Evolutionary conservation across 768 basidiomycete genomes (phyloP).

Genomic region (Mycena latifolia): DNA sequence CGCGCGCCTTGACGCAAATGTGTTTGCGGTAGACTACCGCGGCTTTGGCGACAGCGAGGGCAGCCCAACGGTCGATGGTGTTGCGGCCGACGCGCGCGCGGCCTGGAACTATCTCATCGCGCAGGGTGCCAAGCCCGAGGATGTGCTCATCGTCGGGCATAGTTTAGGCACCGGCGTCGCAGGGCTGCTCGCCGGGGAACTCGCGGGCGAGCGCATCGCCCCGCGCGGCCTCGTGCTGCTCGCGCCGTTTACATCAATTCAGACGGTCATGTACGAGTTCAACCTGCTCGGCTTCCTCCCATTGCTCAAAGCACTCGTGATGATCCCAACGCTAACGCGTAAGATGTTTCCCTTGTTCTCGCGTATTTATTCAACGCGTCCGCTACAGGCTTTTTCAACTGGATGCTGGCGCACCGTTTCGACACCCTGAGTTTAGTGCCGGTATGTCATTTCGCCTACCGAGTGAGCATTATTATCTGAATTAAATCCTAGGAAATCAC

Average conservation of each 20-base stretch:
- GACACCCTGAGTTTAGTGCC: neutral
- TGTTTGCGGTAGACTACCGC: slow-evolving; percentile 80
- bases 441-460: neutral
- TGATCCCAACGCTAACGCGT: neutral
- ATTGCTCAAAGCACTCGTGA: neutral
- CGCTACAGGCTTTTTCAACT: neutral
- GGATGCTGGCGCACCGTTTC: neutral
- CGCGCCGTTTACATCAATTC: neutral
- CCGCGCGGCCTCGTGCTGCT: neutral
- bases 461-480: neutral
- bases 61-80: slow-evolving; percentile 69
- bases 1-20: slow-evolving; percentile 65
- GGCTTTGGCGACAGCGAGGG: slow-evolving; percentile 83
- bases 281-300: neutral
- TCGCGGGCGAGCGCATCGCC: neutral
- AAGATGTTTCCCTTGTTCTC: neutral
- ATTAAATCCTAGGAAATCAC: neutral
- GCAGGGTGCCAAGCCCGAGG: slow-evolving; percentile 66
- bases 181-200: slow-evolving; percentile 45
- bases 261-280: neutral
- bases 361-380: neutral
- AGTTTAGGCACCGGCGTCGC: slow-evolving; percentile 91
- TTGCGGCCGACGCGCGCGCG: slow-evolving; percentile 68
- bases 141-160: slow-evolving; percentile 78
- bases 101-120: slow-evolving; percentile 82